Evolutionary conservation across 371 early-diverging fungal genomes (phyloP).

Genomic region (Mucor velutinosus): DNA sequence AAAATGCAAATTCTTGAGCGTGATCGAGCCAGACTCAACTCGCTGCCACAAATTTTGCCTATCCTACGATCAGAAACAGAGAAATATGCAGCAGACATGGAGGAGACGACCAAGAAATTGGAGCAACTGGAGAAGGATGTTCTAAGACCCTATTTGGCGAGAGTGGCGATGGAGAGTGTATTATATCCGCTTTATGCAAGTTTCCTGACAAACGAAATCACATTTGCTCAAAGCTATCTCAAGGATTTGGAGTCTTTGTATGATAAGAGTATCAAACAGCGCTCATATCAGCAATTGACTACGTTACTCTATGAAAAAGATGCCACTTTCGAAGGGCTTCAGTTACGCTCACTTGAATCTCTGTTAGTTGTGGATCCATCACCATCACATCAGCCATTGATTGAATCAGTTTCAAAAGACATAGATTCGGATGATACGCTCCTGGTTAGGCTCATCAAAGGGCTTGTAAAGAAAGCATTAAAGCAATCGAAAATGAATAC

Average conservation of each 20-base stretch:
- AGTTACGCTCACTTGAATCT: background rate
- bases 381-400: background rate
- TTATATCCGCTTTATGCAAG: background rate
- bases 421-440: background rate
- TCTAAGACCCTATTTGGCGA: conserved; percentile 5
- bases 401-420: background rate
- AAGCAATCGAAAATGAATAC: background rate
- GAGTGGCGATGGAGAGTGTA: conserved; percentile 1
- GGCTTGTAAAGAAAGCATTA: background rate
- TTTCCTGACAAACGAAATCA: background rate
- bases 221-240: background rate
- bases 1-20: conserved; percentile 8
- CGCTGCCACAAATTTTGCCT: conserved; percentile 18
- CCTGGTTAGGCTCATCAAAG: background rate
- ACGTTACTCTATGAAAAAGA: background rate
- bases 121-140: conserved; percentile 10
- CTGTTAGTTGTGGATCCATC: background rate
- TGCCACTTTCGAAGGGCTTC: background rate
- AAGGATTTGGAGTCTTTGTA: conserved; percentile 3
- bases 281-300: conserved; percentile 15
- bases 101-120: background rate
- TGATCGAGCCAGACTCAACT: conserved; percentile 13
- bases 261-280: conserved; percentile 2
- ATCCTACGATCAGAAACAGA: conserved; percentile 20
- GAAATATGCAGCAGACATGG: conserved; percentile 1